Evolutionary conservation across 2,329 filamentous ascomycete species (phyloP), one percentile per base, ranked within the genome.

Genomic region (Ceratocystiopsis minuta): DNA sequence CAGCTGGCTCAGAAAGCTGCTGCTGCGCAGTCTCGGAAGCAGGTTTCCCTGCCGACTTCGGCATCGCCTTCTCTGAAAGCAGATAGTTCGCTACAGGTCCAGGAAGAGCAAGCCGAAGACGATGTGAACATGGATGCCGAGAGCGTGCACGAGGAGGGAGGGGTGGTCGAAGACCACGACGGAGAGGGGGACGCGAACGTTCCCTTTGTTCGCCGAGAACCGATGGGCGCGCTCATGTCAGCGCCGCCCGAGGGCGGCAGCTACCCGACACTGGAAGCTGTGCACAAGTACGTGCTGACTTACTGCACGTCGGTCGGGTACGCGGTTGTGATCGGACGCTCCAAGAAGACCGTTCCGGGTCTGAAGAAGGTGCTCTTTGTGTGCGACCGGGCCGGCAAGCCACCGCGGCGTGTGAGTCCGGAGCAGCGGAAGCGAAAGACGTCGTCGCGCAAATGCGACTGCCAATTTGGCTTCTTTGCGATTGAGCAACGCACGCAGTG

Each of bases 401-500:
- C 72, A 2, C 72, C 72, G 3, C 70, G 63, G 42, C 66, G 71
- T 6, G 72, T 75, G n/a, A 76, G 63, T 47, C 70, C 74, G 2
- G 75, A 78, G 55, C 67, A 70, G 46, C 68, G 75, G 43, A 78
- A 78, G 56, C 66, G 72, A 17, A 75, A 75, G 53, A 79, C 75
- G 1, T 77, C 75, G 10, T 78, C 74, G n/a, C 65, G 75, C 37
- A 79, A 79, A 51, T 78, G 75, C 51, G 74, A 78, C 50, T 79
- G 75, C 48, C 72, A 72, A 28, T 79, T 79, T 54, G 75, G 75
- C n/a, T 78, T 79, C 55, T 79, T 78, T 48, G 75, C 75, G 43
- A 74, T 79, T 34, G 75, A 79, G 54, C 72, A 78, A 52, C 65
- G 75, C 45, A 77, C 72, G 0, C 72, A 78, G 49, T 79, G 75